Percentiles rank a stretch among this genome's conserved stretches.
phyloP scores from a whole-genome alignment of 2,329 filamentous ascomycete genomes.

The Penicillium griseofulvum region DNA sequence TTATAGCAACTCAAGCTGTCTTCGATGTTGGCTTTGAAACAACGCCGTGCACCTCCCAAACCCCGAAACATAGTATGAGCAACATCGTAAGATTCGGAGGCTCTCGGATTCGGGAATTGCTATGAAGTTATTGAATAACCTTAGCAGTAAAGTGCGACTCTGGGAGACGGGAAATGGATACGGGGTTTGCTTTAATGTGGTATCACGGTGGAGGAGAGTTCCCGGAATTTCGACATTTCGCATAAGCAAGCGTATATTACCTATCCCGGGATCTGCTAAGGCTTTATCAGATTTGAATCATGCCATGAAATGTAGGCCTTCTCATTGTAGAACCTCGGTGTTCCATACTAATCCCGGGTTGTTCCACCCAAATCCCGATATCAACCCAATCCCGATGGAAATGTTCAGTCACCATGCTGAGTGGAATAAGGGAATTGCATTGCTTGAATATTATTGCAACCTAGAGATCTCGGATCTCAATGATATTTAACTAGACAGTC shows the following conservation, averaged over 20 bases:
- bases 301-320: neutral
- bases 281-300: neutral
- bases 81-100: constrained; percentile 2
- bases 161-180: neutral
- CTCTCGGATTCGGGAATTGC: constrained; percentile 1
- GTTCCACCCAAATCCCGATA: constrained; percentile 4
- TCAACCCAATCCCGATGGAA: neutral
- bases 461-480: neutral
- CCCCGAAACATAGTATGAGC: neutral
- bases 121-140: neutral
- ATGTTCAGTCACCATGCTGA: neutral
- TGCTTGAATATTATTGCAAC: too few species aligned
- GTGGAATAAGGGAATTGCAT: neutral
- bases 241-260: neutral
- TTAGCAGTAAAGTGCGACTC: neutral
- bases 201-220: neutral
- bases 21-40: neutral
- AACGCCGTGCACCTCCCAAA: neutral
- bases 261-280: constrained; percentile 4
- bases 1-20: neutral
- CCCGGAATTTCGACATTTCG: neutral
- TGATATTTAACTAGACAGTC: too few species aligned
- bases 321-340: neutral
- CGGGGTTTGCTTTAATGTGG: constrained; percentile 1
- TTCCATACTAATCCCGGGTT: constrained; percentile 1